These are phyloP conservation scores for Articulospora tetracladia DNA, from an alignment of 495 filamentous ascomycete genomes.

Conservation along the genomic window DNA sequence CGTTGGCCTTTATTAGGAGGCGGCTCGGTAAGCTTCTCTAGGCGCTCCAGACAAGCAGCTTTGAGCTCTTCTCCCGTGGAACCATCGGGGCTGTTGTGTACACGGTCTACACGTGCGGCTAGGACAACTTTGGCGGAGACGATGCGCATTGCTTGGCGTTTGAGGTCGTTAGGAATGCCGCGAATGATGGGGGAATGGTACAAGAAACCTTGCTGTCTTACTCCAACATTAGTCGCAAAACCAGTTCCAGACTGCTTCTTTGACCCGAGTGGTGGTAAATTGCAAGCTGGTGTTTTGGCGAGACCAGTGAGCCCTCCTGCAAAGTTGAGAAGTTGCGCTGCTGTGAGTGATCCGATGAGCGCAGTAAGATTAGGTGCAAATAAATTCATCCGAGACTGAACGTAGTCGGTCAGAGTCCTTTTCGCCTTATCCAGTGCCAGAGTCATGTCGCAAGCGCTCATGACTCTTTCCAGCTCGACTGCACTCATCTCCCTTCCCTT, in stretches of 20 bases:
- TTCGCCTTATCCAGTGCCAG: constrained; percentile 84
- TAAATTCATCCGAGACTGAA: constrained; percentile 94
- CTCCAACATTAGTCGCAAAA: constrained; percentile 89
- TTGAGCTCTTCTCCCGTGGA: constrained; percentile 81
- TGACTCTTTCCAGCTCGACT: constrained; percentile 68
- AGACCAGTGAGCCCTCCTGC: constrained; percentile 84
- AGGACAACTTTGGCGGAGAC: constrained; percentile 91
- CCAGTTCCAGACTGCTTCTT: constrained; percentile 80
- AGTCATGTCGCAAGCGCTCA: constrained; percentile 81
- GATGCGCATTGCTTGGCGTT: constrained; percentile 93
- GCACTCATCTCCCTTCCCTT: constrained; percentile 72
- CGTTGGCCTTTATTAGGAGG: constrained; percentile 84
- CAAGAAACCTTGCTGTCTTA: constrained; percentile 89
- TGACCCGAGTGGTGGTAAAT: constrained; percentile 82
- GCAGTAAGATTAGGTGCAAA: constrained; percentile 95
- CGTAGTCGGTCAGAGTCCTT: constrained; percentile 83
- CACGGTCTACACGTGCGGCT: constrained; percentile 81
- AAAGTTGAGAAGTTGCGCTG: constrained; percentile 92
- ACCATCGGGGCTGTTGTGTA: constrained; percentile 79
- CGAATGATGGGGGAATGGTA: constrained; percentile 87
- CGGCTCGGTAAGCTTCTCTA: constrained; percentile 96
- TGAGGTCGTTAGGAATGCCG: constrained; percentile 77
- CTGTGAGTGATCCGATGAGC: constrained; percentile 89
- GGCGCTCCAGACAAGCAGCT: constrained; percentile 73
- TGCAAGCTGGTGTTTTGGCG: constrained; percentile 89